Evolutionary conservation across 345 rosid species (phyloP), one percentile per base, ranked within the genome.

Genomic region (Atalantia buxifolia): DNA sequence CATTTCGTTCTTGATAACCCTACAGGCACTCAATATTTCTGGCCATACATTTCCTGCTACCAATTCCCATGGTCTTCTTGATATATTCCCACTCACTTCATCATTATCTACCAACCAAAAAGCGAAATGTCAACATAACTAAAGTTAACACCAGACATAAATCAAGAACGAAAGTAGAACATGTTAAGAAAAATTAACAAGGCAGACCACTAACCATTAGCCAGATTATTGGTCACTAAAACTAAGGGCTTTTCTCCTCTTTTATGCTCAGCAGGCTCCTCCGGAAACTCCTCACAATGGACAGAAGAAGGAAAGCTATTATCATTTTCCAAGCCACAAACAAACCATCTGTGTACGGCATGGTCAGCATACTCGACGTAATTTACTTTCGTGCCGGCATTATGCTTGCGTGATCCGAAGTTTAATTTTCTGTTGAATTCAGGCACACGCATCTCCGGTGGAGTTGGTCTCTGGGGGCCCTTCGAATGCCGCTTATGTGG

Each of bases 41-140:
- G 79, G 88, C 80, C 59, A 80, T 5, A 92, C 84, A 35, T 78
- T 83, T 83, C 88, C 91, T 1, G 90, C 89, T 56, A 89, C 62
- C 27, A 38, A 74, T 31, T 66, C 78, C 92, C 90, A 87, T 18
- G 85, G 84, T 50, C 81, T 79, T 78, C 59, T 76, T 25, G 42
- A 22, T 30, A 2, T 13, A 35, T 80, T 77, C 67, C 68, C 79
- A 36, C 53, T 77, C 30, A 0, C 69, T 76, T 67, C 86, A 30
- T 30, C 63, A 62, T 78, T 73, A 60, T 79, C 85, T 83, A 45
- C 7, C 7, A 27, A 9, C 18, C 1, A 40, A 38, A 18, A 10
- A 57, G 3, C 24, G 22, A 69, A 77, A 40, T 13, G 21, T 56
- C 53, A 66, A 30, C 24, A 27, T 28, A 42, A 50, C 9, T 12